Conservation (phyloP, 2,329 filamentous ascomycete genomes). For the Elsinoe ampelina region DNA sequence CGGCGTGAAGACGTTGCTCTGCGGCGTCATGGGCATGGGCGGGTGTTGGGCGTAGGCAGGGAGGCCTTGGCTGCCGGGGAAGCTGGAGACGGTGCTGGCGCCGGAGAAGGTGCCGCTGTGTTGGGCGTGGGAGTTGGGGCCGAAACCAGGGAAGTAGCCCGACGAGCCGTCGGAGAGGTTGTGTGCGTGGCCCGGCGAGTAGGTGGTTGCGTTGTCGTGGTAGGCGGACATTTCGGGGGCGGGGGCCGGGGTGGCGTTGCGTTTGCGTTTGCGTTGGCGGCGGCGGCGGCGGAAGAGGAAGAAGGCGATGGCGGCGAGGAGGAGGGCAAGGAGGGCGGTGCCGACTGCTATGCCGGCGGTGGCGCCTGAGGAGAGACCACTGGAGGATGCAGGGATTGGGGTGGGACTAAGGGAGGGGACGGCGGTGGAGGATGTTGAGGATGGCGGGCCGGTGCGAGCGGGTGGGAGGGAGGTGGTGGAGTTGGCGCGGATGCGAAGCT, state of each 20-base stretch:
- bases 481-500: constrained; percentile 1
- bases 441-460: not conserved
- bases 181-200: not conserved
- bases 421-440: not conserved
- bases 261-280: constrained; percentile 5
- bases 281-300: constrained; percentile 10
- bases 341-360: constrained; percentile 16
- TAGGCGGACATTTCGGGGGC: constrained; percentile 6
- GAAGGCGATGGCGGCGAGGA: constrained; percentile 9
- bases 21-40: not conserved
- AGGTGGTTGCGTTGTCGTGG: constrained; percentile 1
- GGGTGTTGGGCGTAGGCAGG: not conserved
- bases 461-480: not conserved
- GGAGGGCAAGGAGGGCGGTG: constrained; percentile 13
- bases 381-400: not conserved
- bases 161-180: not conserved
- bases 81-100: not conserved
- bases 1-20: constrained; percentile 1
- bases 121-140: not conserved
- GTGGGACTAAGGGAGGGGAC: not conserved
- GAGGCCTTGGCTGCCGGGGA: not conserved
- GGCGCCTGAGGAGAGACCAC: constrained; percentile 12
- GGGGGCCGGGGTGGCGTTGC: not conserved
- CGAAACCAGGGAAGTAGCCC: not conserved
- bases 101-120: constrained; percentile 2